A percentile compares a stretch with the other conserved stretches of the same genome.
Evolutionary conservation across 768 basidiomycete species (phyloP).

Genomic region (Myochromella boudieri): DNA sequence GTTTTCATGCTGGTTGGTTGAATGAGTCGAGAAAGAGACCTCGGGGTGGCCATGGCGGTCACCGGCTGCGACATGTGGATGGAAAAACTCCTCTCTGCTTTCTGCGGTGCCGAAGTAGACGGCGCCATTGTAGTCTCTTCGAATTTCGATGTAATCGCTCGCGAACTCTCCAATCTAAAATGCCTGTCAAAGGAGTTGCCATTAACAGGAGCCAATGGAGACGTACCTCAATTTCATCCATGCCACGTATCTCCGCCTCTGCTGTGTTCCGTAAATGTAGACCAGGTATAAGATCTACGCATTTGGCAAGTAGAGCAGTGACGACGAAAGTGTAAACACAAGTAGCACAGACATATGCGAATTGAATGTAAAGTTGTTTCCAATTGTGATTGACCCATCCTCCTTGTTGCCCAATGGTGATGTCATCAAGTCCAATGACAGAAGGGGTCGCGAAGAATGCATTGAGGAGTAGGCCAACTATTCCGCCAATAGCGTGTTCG

Average conservation of each 20-base stretch:
- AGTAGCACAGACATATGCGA: constrained; percentile 61
- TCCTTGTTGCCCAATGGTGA: constrained; percentile 50
- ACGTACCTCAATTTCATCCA: constrained; percentile 72
- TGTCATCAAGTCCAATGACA: constrained; percentile 69
- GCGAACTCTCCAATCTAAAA: constrained; percentile 67
- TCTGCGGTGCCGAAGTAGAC: constrained; percentile 35
- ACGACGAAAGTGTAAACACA: constrained; percentile 60
- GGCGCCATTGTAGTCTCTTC: constrained; percentile 62
- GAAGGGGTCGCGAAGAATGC: constrained; percentile 70
- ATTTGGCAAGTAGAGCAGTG: constrained; percentile 61
- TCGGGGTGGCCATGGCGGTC: constrained; percentile 41
- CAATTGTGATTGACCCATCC: constrained; percentile 78
- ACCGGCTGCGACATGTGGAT: constrained; percentile 30
- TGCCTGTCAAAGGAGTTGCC: not conserved
- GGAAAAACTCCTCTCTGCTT: constrained; percentile 20
- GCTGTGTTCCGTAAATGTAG: constrained; percentile 51
- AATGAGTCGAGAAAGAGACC: constrained; percentile 19
- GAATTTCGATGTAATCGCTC: constrained; percentile 67
- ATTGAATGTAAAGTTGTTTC: constrained; percentile 79
- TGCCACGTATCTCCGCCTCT: constrained; percentile 60
- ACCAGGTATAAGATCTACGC: constrained; percentile 56
- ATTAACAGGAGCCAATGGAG: not conserved
- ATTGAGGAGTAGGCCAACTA: constrained; percentile 71
- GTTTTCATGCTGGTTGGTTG: constrained; percentile 6
- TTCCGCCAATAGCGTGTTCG: constrained; percentile 85